These are phyloP conservation scores for Boletus barrowsii DNA, from an alignment of 768 basidiomycete species.

Conservation along the genomic window DNA sequence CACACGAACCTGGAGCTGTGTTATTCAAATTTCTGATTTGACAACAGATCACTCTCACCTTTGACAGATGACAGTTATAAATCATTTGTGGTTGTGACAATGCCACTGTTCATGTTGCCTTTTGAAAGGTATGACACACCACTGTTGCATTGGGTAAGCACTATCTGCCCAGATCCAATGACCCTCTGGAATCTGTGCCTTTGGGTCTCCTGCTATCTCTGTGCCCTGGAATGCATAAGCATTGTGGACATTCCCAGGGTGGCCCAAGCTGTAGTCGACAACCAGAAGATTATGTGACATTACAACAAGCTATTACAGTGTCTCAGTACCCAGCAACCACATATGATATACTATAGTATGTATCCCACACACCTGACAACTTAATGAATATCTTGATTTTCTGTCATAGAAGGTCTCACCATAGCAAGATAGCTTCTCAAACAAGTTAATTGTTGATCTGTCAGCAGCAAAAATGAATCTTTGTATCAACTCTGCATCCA, in stretches of 20 bases:
- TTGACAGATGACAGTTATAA: conserved; percentile 6
- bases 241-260: conserved; percentile 11
- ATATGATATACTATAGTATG: too few species aligned
- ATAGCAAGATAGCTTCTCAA: background rate
- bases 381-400: too few species aligned
- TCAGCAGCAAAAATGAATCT: background rate
- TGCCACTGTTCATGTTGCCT: accelerated
- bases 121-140: too few species aligned
- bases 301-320: background rate
- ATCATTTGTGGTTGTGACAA: background rate
- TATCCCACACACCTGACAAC: conserved; percentile 12
- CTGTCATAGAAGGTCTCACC: too few species aligned
- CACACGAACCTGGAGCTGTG: background rate
- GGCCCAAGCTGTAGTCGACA: conserved; percentile 2
- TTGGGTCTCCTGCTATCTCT: too few species aligned
- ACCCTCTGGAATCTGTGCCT: too few species aligned
- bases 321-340: too few species aligned
- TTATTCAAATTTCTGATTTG: background rate
- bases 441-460: background rate
- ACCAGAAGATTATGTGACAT: conserved; percentile 8
- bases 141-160: too few species aligned
- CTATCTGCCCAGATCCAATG: too few species aligned
- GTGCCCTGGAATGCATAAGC: too few species aligned
- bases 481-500: background rate
- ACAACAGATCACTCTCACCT: background rate